Base-by-base conservation (phyloP, 208 protist species). In the Leishmania tarentolae region DNA sequence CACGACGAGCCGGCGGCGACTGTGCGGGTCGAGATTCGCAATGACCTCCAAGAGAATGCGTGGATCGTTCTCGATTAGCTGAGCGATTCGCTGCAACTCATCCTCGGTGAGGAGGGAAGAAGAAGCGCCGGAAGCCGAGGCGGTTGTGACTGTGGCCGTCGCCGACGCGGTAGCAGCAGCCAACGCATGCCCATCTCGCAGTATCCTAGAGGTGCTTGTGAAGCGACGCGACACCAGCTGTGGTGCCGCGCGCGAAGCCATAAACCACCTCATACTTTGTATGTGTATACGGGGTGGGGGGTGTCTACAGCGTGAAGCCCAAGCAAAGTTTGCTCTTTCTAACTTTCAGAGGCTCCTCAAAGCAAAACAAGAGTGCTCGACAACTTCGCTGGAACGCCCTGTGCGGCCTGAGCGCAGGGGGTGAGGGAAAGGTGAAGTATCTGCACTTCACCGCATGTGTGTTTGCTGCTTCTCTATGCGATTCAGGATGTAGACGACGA, bases 41-140 rank as follows among this genome's bases (percentile, higher is more conserved):
- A 98, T 85, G 69, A 97, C 87, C 68, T 96, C 92, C 79, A 95
- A 91, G 46, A 98, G 86, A 72, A 98, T 87, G 63, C 88, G 87
- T 6, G 93, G 93, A 75, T 97, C 91, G 74, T 93, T 92, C 77
- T 98, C 92, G n/a, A 98, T 85, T 21, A 94, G 73, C 13, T 85
- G 81, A 7, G 89, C 88, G 61, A 98, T 91, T 47, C 86, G 86
- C 46, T 90, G 86, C 17, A 95, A 79, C 76, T 98, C 93, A 17
- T 90, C 83, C 9, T 79, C 6, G 2, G 88, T 84, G 28, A 93
- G 83, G 4, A 81, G n/a, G 21, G 44, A 50, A 52, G 61, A 37
- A 1, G 35, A 28, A 68, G 52, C 8, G 47, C 11, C 24, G 52
- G 46, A 24, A 24, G 75, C 3, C 19, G 75, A 13, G 0, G 70